phyloP scores from a whole-genome alignment of 352 stramenopile genomes.

The Peronosclerospora sorghi region DNA sequence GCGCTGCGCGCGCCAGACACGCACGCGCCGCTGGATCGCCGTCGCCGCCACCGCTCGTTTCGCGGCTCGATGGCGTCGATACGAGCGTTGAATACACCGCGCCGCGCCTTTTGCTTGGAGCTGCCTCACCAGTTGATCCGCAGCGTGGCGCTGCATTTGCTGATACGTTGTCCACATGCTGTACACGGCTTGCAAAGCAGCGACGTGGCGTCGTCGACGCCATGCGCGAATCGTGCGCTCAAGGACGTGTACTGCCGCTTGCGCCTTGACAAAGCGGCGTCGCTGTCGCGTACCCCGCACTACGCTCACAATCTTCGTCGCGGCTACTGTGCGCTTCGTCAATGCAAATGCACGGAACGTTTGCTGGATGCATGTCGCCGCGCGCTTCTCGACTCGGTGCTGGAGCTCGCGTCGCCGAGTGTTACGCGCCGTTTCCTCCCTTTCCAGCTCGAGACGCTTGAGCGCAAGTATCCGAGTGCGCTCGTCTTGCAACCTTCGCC shows the following conservation, averaged over 20 bases:
- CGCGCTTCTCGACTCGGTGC: slow-evolving; percentile 19
- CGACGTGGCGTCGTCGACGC: slow-evolving; percentile 24
- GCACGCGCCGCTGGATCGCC: slow-evolving; percentile 22
- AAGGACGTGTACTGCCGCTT: slow-evolving; percentile 12
- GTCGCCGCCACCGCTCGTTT: slow-evolving; percentile 20
- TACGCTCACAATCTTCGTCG: slow-evolving; percentile 20
- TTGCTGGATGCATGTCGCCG: slow-evolving; percentile 21
- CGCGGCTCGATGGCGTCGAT: slow-evolving; percentile 7
- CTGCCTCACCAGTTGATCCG: slow-evolving; percentile 7
- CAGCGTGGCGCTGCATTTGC: slow-evolving; percentile 18
- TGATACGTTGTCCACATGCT: slow-evolving; percentile 27
- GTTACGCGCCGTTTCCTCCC: slow-evolving; percentile 22
- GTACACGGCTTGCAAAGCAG: slow-evolving; percentile 24
- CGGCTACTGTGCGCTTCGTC: slow-evolving; percentile 11
- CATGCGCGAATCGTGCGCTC: slow-evolving; percentile 35
- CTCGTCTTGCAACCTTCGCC: slow-evolving; percentile 12
- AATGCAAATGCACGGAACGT: slow-evolving; percentile 17
- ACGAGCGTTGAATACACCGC: slow-evolving; percentile 12
- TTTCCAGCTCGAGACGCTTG: slow-evolving; percentile 25
- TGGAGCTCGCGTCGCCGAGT: slow-evolving; percentile 13
- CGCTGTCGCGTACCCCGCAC: slow-evolving; percentile 20
- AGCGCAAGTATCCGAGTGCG: slow-evolving; percentile 17
- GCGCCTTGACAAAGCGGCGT: slow-evolving; percentile 12
- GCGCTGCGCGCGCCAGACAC: slow-evolving; percentile 8
- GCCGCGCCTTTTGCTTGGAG: slow-evolving; percentile 9